Evolutionary conservation across 352 stramenopile genomes (phyloP).

Genomic region (Globisporangium paddicum): DNA sequence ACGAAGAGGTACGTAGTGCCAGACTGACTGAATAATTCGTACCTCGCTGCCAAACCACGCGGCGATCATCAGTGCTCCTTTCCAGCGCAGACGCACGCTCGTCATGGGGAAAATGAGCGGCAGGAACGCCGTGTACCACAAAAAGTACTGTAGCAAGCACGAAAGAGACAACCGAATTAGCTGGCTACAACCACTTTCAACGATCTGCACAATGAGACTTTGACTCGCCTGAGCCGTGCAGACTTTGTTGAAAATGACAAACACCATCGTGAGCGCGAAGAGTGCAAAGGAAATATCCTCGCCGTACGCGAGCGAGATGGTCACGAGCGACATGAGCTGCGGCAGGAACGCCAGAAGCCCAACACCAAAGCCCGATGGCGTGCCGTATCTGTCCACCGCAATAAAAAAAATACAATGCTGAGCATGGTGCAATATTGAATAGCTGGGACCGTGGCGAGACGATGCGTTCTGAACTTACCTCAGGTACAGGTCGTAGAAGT

Average conservation of each 20-base stretch:
- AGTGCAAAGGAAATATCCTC: conserved; percentile 92
- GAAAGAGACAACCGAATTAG: not conserved
- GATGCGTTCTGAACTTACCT: conserved; percentile 17
- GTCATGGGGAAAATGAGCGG: conserved; percentile 83
- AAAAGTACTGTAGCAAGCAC: conserved; percentile 94
- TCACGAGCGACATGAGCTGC: conserved; percentile 73
- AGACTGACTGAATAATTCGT: not conserved
- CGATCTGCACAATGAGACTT: too few species aligned
- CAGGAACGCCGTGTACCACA: conserved; percentile 96
- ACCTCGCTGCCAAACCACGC: conserved; percentile 78
- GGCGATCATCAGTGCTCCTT: conserved; percentile 54
- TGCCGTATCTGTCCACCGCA: conserved; percentile 60
- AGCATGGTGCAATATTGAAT: not conserved
- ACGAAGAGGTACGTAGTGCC: not conserved
- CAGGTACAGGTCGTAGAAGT: conserved; percentile 99
- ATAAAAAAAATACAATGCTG: not conserved
- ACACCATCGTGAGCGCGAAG: conserved; percentile 97
- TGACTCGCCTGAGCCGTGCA: conserved; percentile 80
- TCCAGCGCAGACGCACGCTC: conserved; percentile 57
- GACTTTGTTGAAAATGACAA: conserved; percentile 98
- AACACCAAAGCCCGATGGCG: conserved; percentile 64
- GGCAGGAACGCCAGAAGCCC: conserved; percentile 82
- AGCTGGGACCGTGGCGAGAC: not conserved
- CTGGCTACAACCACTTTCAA: not conserved
- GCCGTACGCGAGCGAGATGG: conserved; percentile 64